These are phyloP conservation scores for Moniliophthora roreri DNA, from an alignment of 1,284 basidiomycete species.

Conservation along the genomic window DNA sequence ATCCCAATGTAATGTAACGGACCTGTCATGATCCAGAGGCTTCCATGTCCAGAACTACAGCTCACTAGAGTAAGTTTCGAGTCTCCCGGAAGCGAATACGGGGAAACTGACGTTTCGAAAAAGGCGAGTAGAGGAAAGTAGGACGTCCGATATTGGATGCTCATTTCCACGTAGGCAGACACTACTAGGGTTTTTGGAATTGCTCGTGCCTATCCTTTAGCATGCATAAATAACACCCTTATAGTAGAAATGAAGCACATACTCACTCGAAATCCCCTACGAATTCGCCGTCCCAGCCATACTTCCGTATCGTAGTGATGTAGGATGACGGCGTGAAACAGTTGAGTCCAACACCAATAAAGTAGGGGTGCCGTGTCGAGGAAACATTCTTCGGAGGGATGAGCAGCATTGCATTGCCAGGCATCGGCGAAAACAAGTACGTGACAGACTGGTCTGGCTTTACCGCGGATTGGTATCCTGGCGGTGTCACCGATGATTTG, in stretches of 20 bases:
- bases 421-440: constrained; percentile 37
- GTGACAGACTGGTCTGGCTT: constrained; percentile 31
- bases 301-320: constrained; percentile 34
- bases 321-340: constrained; percentile 41
- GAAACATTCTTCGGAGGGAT: constrained; percentile 6
- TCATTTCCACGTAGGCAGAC: constrained; percentile 37
- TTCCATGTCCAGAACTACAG: constrained; percentile 36
- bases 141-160: constrained; percentile 32
- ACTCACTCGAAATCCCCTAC: constrained; percentile 42
- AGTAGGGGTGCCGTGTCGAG: constrained; percentile 31
- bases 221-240: background rate
- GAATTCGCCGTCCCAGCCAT: constrained; percentile 34
- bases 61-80: background rate
- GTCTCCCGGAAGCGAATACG: background rate
- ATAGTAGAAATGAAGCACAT: background rate
- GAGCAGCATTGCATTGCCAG: constrained; percentile 25
- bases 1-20: constrained; percentile 33
- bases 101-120: constrained; percentile 31
- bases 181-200: constrained; percentile 29
- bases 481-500: constrained; percentile 23
- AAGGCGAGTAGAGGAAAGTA: constrained; percentile 31
- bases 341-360: constrained; percentile 40
- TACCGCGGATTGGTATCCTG: constrained; percentile 29
- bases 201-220: constrained; percentile 29
- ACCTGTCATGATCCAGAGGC: constrained; percentile 24